Conservation (phyloP, 2,329 filamentous ascomycete genomes). For the Phialemonium atrogriseum region DNA sequence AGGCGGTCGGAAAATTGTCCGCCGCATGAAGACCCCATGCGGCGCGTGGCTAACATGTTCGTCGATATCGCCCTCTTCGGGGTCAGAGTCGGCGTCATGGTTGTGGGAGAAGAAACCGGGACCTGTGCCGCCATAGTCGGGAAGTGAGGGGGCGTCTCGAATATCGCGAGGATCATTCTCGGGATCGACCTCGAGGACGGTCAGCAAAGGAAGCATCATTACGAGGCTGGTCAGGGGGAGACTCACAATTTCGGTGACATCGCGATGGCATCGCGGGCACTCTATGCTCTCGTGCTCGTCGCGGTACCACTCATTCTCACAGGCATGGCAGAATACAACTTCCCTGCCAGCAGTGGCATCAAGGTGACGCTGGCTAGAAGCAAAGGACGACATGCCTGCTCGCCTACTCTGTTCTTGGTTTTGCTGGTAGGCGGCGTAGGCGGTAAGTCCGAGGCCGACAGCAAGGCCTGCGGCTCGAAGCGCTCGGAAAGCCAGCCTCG, state of each 20-base stretch:
- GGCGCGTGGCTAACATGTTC: constrained; percentile 34
- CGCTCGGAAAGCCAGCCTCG: constrained; percentile 40
- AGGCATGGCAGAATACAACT: constrained; percentile 80
- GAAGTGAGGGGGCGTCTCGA: constrained; percentile 7
- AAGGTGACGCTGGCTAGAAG: constrained; percentile 26
- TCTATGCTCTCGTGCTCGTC: constrained; percentile 53
- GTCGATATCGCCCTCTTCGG: constrained; percentile 51
- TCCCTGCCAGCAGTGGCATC: constrained; percentile 49
- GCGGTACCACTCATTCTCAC: constrained; percentile 71
- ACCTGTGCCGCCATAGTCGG: constrained; percentile 3
- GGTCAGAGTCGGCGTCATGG: constrained; percentile 38
- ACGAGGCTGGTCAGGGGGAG: neutral
- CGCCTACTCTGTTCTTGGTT: constrained; percentile 28
- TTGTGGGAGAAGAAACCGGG: constrained; percentile 8
- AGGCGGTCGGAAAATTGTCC: constrained; percentile 18
- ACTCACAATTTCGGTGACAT: constrained; percentile 81
- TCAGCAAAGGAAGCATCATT: constrained; percentile 17
- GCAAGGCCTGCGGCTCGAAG: constrained; percentile 46
- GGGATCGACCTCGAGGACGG: constrained; percentile 33
- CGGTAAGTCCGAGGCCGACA: constrained; percentile 50
- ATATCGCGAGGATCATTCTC: constrained; percentile 55
- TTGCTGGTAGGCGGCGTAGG: constrained; percentile 45
- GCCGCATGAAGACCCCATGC: constrained; percentile 31
- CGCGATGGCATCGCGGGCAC: constrained; percentile 71
- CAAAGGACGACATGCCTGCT: constrained; percentile 16